A percentile compares a stretch with the other conserved stretches of the same genome.
phyloP scores from a whole-genome alignment of 805 yeast species.

The Ogataea nonfermentans region DNA sequence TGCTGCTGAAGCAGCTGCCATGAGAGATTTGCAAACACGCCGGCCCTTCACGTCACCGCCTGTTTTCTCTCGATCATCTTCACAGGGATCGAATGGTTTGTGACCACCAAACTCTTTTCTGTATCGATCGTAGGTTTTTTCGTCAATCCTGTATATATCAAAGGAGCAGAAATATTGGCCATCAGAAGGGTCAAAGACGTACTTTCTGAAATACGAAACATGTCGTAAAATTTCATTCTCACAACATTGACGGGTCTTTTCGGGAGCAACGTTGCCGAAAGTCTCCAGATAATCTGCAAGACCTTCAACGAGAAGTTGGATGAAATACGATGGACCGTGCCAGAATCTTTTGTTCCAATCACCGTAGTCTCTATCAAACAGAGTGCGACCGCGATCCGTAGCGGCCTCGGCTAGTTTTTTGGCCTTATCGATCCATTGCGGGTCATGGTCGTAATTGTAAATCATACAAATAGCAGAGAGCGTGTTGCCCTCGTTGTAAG shows the following conservation, averaged over 20 bases:
- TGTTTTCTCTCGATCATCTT: slow-evolving; percentile 51
- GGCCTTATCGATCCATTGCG: slow-evolving; percentile 49
- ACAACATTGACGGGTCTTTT: slow-evolving; percentile 32
- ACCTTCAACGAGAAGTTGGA: slow-evolving; percentile 65
- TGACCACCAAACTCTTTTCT: slow-evolving; percentile 52
- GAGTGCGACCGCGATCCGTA: slow-evolving; percentile 51
- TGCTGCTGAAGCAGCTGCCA: slow-evolving; percentile 67
- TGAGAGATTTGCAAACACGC: slow-evolving; percentile 41
- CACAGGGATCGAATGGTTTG: slow-evolving; percentile 48
- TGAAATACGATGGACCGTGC: slow-evolving; percentile 65
- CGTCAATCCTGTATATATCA: slow-evolving; percentile 54
- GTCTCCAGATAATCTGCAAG: slow-evolving; percentile 60
- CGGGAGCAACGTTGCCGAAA: slow-evolving; percentile 40
- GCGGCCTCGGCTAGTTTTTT: slow-evolving; percentile 53
- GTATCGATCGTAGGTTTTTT: slow-evolving; percentile 48
- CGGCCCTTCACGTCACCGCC: slow-evolving; percentile 31
- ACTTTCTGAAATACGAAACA: slow-evolving; percentile 54
- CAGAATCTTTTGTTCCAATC: slow-evolving; percentile 54
- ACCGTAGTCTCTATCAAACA: slow-evolving; percentile 61
- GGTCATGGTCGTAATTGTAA: slow-evolving; percentile 48
- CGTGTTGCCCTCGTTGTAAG: slow-evolving; percentile 69
- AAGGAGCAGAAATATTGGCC: slow-evolving; percentile 59
- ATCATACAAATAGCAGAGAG: slow-evolving; percentile 52
- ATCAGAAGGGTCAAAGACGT: slow-evolving; percentile 54
- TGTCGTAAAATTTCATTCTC: slow-evolving; percentile 51